Percentiles rank a stretch among this genome's conserved stretches.
phyloP scores from a whole-genome alignment of 2,329 filamentous ascomycete species.

The Ceratocystiopsis sp. region DNA sequence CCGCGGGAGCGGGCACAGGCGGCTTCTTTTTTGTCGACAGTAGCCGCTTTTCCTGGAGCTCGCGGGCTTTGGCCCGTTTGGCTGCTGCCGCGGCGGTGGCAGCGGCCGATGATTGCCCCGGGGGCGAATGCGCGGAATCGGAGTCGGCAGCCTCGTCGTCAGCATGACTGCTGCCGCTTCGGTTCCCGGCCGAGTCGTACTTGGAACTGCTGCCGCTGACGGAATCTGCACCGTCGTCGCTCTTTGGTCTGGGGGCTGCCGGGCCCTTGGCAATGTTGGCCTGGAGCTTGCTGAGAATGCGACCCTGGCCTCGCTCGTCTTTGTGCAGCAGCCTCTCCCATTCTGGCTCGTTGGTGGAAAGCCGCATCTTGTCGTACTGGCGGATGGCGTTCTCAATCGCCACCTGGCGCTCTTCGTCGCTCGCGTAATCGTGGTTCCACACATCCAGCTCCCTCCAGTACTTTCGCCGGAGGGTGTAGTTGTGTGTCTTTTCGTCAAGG shows the following conservation, averaged over 20 bases:
- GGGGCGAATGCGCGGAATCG: constrained; percentile 7
- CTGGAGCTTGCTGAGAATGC: constrained; percentile 44
- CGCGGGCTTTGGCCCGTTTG: constrained; percentile 31
- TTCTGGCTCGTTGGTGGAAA: constrained; percentile 36
- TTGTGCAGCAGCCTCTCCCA: constrained; percentile 45
- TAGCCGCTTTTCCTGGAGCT: constrained; percentile 39
- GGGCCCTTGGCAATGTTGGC: constrained; percentile 35
- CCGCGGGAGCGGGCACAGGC: constrained; percentile 7
- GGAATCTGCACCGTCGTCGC: constrained; percentile 21
- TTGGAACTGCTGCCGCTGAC: constrained; percentile 4
- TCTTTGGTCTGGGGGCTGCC: constrained; percentile 32
- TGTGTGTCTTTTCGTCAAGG: constrained; percentile 28
- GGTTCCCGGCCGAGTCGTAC: constrained; percentile 11
- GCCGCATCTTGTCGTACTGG: constrained; percentile 40
- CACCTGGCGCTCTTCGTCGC: constrained; percentile 35
- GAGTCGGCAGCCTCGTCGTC: constrained; percentile 14
- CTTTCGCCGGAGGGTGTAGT: constrained; percentile 37
- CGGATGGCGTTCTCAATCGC: constrained; percentile 44
- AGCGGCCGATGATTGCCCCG: too few species aligned
- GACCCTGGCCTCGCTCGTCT: constrained; percentile 41
- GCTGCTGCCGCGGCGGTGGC: background rate
- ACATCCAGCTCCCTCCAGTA: constrained; percentile 49
- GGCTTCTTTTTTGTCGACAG: constrained; percentile 25
- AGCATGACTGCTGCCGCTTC: constrained; percentile 4
- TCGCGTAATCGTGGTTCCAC: constrained; percentile 41